Base-by-base conservation (phyloP, 2,329 filamentous ascomycete genomes). In the Plectosphaerella plurivora region DNA sequence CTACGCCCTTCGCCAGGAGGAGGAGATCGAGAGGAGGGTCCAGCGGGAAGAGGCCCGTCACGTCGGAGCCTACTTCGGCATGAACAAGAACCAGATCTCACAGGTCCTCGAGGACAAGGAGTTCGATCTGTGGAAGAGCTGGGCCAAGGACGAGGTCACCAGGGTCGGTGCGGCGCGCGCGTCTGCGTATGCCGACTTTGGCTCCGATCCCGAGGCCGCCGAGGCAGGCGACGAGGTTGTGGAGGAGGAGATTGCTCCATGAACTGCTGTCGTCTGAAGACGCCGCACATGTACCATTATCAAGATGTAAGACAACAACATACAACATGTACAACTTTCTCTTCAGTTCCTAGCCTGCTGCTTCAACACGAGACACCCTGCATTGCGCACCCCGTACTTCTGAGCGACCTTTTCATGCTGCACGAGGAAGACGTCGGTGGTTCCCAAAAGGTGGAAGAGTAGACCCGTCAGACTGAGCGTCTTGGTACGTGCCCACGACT, bases 1-100 rank as follows among this genome's bases (percentile, higher is more conserved):
- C 72, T 99, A 99, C 74, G 76, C 80, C 45, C 72, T 93, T 57
- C 87, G 94, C 54, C 87, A 96, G 61, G 77, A 84, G 54, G 86
- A 95, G 61, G 91, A 97, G 59, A 82, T 96, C 47, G 85, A 93
- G 72, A 80, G 83, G 60, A 85, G 92, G 61, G 81, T 99, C 54
- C 89, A 93, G 8, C 78, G 84, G 48, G 94, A 99, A 72, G 94
- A 99, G 72, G 93, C 94, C 25, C 77, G 85, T 57, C 82, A 88
- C 62, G 87, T 88, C 6, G 94, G 94, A 50, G 92, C 91, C 49
- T 91, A 91, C 76, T 97, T 97, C 67, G 91, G 91, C 67, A 88
- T 87, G 69, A 78, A 82, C 42, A 79, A 82, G 54, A 68, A 91
- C 49, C 86, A 96, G 55, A 76, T 96, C 52, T 85, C 89, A 59